phyloP scores from a whole-genome alignment of 2,329 filamentous ascomycete species.

The Truncatella angustata region DNA sequence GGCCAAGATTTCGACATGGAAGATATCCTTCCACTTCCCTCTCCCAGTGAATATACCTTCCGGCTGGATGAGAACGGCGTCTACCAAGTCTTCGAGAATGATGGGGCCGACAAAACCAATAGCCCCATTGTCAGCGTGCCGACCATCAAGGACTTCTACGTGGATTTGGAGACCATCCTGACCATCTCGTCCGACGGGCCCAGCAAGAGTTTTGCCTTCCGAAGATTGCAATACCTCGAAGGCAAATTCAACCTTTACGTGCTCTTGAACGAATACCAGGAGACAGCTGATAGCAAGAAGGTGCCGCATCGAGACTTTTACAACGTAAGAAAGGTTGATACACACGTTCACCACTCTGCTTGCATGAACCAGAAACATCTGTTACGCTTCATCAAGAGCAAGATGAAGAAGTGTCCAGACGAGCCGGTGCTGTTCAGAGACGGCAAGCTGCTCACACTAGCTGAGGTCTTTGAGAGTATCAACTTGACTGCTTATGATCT shows the following conservation, averaged over 20 bases:
- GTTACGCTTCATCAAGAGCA: constrained; percentile 97
- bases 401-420: constrained; percentile 98
- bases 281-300: constrained; percentile 95
- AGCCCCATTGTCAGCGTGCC: constrained; percentile 80
- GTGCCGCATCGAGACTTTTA: constrained; percentile 98
- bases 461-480: constrained; percentile 95
- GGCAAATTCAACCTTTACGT: constrained; percentile 95
- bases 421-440: constrained; percentile 92
- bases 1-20: constrained; percentile 88
- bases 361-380: constrained; percentile 99
- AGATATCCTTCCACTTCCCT: constrained; percentile 73
- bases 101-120: constrained; percentile 58
- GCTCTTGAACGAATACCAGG: constrained; percentile 93
- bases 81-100: constrained; percentile 84
- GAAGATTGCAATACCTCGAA: constrained; percentile 90
- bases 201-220: constrained; percentile 95
- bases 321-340: constrained; percentile 98
- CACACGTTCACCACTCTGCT: constrained; percentile 97
- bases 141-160: constrained; percentile 91
- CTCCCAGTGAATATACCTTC: constrained; percentile 69
- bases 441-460: constrained; percentile 84
- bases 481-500: constrained; percentile 96
- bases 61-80: constrained; percentile 80
- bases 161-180: constrained; percentile 85
- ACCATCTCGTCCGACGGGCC: constrained; percentile 93